phyloP scores from a whole-genome alignment of 352 stramenopile species.

The Lagenidium giganteum region DNA sequence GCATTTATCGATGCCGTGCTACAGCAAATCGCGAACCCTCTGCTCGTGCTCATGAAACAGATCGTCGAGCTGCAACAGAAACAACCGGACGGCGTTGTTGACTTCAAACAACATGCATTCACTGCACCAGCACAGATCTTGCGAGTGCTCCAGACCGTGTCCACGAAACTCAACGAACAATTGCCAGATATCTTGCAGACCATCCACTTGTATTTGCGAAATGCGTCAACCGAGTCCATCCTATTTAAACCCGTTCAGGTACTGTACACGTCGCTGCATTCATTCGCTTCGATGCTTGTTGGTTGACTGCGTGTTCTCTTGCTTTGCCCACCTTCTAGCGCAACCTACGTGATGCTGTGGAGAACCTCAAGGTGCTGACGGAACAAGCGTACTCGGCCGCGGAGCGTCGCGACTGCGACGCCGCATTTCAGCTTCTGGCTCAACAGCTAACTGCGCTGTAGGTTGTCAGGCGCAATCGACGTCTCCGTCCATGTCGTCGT shows the following conservation, averaged over 20 bases:
- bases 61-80: slow-evolving; percentile 41
- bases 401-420: slow-evolving; percentile 37
- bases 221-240: slow-evolving; percentile 74
- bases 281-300: no score
- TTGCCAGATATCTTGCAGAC: slow-evolving; percentile 42
- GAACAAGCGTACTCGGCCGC: slow-evolving; percentile 50
- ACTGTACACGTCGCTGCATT: not conserved
- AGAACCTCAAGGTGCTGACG: slow-evolving; percentile 52
- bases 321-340: slow-evolving; percentile 23
- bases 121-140: slow-evolving; percentile 29
- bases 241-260: slow-evolving; percentile 84
- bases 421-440: slow-evolving; percentile 30
- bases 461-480: no score
- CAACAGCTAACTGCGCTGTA: slow-evolving; percentile 47
- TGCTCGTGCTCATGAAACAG: slow-evolving; percentile 65
- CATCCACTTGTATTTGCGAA: slow-evolving; percentile 75
- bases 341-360: slow-evolving; percentile 58
- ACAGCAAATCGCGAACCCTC: slow-evolving; percentile 44
- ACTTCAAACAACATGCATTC: slow-evolving; percentile 44
- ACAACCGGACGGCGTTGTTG: slow-evolving; percentile 18
- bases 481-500: slow-evolving; percentile 10
- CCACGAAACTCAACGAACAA: slow-evolving; percentile 27
- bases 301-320: not conserved
- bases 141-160: slow-evolving; percentile 40
- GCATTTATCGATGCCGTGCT: slow-evolving; percentile 73